phyloP scores from a whole-genome alignment of 1,139 yeast genomes.

The Blastobotrys raffinosifermentans region DNA sequence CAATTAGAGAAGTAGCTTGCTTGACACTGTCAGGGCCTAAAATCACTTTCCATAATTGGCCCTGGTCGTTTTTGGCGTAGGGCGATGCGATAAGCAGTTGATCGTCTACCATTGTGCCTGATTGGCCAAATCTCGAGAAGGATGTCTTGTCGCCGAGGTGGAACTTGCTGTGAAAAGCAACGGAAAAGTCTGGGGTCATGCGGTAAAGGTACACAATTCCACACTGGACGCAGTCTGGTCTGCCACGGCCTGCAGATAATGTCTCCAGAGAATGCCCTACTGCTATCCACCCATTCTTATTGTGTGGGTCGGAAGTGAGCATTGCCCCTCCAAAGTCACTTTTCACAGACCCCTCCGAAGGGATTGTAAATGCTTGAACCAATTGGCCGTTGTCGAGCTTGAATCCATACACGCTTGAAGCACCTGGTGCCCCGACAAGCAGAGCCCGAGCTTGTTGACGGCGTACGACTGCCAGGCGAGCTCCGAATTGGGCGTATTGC shows the following conservation, averaged over 20 bases:
- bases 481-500: constrained; percentile 28
- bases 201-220: constrained; percentile 39
- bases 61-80: constrained; percentile 35
- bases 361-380: constrained; percentile 2
- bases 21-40: constrained; percentile 19
- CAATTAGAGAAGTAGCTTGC: constrained; percentile 16
- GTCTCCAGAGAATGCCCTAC: constrained; percentile 23
- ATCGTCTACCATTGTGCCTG: constrained; percentile 25
- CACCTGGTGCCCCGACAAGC: constrained; percentile 31
- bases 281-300: constrained; percentile 22
- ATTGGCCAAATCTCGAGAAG: constrained; percentile 34
- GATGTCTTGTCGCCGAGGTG: constrained; percentile 9
- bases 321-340: constrained; percentile 27
- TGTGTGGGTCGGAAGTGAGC: constrained; percentile 17
- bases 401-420: constrained; percentile 25
- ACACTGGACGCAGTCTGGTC: constrained; percentile 27
- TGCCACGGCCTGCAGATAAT: constrained; percentile 6
- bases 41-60: constrained; percentile 41
- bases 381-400: constrained; percentile 10
- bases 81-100: constrained; percentile 37
- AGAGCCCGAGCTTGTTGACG: constrained; percentile 10
- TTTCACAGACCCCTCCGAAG: constrained; percentile 5
- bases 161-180: constrained; percentile 8
- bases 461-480: constrained; percentile 19
- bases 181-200: constrained; percentile 15